A percentile compares a stretch with the other conserved stretches of the same genome.
phyloP scores from a whole-genome alignment of 2,329 filamentous ascomycete species.

The Penicillium olsonii region DNA sequence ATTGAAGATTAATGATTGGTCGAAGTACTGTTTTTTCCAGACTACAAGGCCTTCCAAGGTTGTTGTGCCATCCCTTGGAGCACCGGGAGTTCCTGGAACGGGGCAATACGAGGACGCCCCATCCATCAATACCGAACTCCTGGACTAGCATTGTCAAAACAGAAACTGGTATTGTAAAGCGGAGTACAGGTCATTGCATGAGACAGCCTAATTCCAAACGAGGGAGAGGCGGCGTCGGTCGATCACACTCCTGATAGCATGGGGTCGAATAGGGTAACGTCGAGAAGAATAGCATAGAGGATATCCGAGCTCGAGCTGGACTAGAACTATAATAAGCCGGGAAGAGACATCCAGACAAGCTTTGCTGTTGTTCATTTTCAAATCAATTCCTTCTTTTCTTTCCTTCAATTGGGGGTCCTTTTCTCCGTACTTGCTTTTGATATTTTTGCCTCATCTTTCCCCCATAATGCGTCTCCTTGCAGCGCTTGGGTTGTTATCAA shows the following conservation, averaged over 20 bases:
- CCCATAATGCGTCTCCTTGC: conserved; percentile 12
- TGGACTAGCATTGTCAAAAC: background rate
- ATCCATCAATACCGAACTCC: background rate
- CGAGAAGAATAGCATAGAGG: background rate
- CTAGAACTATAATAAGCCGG: background rate
- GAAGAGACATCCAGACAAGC: background rate
- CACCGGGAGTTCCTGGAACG: background rate
- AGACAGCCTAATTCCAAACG: background rate
- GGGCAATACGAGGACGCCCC: conserved; percentile 6
- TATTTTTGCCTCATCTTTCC: background rate
- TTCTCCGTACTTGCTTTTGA: background rate
- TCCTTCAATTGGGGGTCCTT: background rate
- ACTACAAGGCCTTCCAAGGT: background rate
- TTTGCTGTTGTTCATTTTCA: background rate
- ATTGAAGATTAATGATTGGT: background rate
- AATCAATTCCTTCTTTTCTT: background rate
- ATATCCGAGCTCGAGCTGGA: background rate
- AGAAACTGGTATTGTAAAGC: background rate
- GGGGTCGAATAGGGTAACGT: background rate
- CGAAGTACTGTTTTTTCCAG: background rate
- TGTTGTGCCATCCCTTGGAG: background rate
- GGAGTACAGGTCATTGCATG: background rate
- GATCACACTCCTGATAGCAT: conserved; percentile 8
- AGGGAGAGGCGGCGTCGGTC: conserved; percentile 4
- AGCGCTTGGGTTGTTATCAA: conserved; percentile 15